These are phyloP conservation scores for Cutaneotrichosporon daszewskae DNA, from an alignment of 1,284 basidiomycete species.

Conservation along the genomic window DNA sequence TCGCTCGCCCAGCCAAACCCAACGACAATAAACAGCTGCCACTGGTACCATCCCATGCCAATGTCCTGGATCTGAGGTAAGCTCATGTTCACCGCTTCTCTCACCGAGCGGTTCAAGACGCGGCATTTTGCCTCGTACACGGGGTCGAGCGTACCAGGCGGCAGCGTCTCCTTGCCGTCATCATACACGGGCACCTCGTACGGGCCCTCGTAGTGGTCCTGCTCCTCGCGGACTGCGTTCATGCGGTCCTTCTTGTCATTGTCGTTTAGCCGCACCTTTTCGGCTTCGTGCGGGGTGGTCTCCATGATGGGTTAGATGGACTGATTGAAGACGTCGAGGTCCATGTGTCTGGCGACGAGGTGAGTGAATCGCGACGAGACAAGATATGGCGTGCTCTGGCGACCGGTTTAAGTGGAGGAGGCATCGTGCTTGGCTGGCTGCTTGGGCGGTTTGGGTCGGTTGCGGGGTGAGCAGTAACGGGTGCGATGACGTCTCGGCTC, in stretches of 20 bases:
- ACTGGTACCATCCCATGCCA: slow-evolving; percentile 62
- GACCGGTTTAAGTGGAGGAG: no score
- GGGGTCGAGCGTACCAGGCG: slow-evolving; percentile 25
- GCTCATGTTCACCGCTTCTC: not conserved
- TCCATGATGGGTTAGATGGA: no score
- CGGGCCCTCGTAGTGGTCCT: not conserved
- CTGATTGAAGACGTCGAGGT: no score
- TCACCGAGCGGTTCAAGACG: slow-evolving; percentile 35
- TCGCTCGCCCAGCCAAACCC: slow-evolving; percentile 45
- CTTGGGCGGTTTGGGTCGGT: no score
- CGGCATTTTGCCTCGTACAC: slow-evolving; percentile 38
- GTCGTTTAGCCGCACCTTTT: no score
- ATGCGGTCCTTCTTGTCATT: not conserved
- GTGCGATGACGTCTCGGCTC: no score
- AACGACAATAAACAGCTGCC: slow-evolving; percentile 50
- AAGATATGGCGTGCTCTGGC: no score
- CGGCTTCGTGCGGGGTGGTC: no score
- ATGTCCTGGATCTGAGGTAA: slow-evolving; percentile 44
- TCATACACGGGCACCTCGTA: not conserved
- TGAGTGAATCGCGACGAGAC: no score
- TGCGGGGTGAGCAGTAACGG: no score
- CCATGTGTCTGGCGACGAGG: no score
- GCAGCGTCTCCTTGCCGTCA: slow-evolving; percentile 8
- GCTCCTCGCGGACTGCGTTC: not conserved
- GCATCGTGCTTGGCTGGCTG: no score